Conservation (phyloP, 73 alveolate species). For the Blepharisma stoltei region DNA sequence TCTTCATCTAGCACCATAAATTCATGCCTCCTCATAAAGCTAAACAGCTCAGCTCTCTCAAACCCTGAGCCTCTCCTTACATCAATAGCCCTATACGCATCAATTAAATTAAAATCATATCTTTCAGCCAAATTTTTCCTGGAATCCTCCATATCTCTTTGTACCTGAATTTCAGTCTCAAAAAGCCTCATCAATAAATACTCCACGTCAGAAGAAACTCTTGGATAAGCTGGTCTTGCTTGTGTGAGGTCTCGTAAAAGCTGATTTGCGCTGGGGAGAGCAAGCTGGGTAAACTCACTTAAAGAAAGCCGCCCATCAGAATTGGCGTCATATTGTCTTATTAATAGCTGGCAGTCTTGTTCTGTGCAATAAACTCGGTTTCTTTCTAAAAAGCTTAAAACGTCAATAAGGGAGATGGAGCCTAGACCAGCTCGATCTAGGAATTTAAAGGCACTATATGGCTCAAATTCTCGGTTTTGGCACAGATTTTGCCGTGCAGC, state of each 20-base stretch:
- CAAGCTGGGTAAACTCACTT: slow-evolving; percentile 26
- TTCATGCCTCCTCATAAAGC: slow-evolving; percentile 40
- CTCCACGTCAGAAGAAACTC: slow-evolving; percentile 42
- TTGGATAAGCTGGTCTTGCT: slow-evolving; percentile 21
- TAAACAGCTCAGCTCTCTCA: slow-evolving; percentile 18
- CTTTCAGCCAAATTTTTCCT: slow-evolving; percentile 40
- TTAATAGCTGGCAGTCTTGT: slow-evolving; percentile 6
- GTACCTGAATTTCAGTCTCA: slow-evolving; percentile 48
- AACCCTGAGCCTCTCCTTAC: slow-evolving; percentile 16
- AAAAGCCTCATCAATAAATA: slow-evolving; percentile 42
- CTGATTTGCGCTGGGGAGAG: neutral
- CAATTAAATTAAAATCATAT: slow-evolving; percentile 39
- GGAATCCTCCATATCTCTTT: slow-evolving; percentile 37
- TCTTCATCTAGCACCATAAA: slow-evolving; percentile 39
- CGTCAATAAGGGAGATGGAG: slow-evolving; percentile 31
- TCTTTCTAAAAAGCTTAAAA: slow-evolving; percentile 29
- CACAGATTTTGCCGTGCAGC: slow-evolving; percentile 43
- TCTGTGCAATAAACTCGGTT: slow-evolving; percentile 13
- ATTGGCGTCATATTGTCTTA: slow-evolving; percentile 29
- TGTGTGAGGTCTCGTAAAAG: neutral
- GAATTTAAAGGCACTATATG: slow-evolving; percentile 52
- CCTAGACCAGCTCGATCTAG: slow-evolving; percentile 41
- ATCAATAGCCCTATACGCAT: slow-evolving; percentile 35
- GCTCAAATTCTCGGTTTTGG: slow-evolving; percentile 50
- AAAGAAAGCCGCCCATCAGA: slow-evolving; percentile 31